Percentiles rank a stretch among this genome's conserved stretches.
These are phyloP conservation scores for Tetracladium maxilliforme DNA, from an alignment of 2,329 filamentous ascomycete genomes.

Conservation along the genomic window DNA sequence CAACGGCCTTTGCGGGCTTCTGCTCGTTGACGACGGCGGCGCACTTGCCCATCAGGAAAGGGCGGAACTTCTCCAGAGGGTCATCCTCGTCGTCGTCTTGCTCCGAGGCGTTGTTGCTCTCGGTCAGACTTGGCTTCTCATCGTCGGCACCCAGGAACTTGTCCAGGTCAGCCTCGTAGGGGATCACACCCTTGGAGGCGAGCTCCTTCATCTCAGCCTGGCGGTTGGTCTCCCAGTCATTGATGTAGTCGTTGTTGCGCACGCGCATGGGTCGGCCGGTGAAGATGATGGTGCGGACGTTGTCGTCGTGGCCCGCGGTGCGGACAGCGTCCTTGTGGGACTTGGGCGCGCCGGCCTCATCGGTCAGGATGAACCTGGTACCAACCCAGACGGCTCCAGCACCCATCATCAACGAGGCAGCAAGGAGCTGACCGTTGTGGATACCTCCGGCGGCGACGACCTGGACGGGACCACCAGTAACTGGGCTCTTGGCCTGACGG, in stretches of 20 bases:
- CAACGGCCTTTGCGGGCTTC: slow-evolving; percentile 79
- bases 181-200: slow-evolving; percentile 76
- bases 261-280: slow-evolving; percentile 87
- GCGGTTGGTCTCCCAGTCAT: slow-evolving; percentile 93
- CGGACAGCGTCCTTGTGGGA: slow-evolving; percentile 91
- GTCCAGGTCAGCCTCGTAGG: slow-evolving; percentile 90
- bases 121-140: slow-evolving; percentile 18
- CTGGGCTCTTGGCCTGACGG: slow-evolving; percentile 67
- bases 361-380: slow-evolving; percentile 84
- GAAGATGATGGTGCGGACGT: slow-evolving; percentile 95
- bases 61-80: slow-evolving; percentile 78
- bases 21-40: slow-evolving; percentile 87
- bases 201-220: slow-evolving; percentile 82
- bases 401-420: slow-evolving; percentile 83
- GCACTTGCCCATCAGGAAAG: slow-evolving; percentile 93
- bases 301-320: slow-evolving; percentile 88
- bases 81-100: slow-evolving; percentile 74
- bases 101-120: too few species aligned
- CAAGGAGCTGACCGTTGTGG: slow-evolving; percentile 81
- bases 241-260: slow-evolving; percentile 83
- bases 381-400: slow-evolving; percentile 91
- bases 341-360: slow-evolving; percentile 88
- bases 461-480: slow-evolving; percentile 79
- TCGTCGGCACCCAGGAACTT: slow-evolving; percentile 61
- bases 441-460: slow-evolving; percentile 90